phyloP scores from a whole-genome alignment of 1,284 basidiomycete species.

The Sanghuangporus sanghuang region DNA sequence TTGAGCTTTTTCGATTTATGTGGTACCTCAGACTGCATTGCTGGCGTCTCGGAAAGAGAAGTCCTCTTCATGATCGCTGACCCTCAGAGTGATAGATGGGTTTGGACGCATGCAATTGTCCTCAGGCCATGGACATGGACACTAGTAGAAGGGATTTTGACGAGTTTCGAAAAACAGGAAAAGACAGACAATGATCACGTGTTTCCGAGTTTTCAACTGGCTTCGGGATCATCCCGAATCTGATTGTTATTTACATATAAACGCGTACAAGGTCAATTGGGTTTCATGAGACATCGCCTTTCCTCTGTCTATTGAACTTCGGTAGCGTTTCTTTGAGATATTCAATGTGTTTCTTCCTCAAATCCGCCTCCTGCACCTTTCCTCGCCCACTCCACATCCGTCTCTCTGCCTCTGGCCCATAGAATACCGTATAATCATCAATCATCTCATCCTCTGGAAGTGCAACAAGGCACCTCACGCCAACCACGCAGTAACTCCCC shows the following conservation, averaged over 20 bases:
- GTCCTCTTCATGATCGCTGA: neutral
- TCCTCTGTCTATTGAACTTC: conserved; percentile 74
- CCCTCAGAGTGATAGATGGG: neutral
- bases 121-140: neutral
- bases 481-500: conserved; percentile 76
- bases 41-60: neutral
- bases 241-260: neutral
- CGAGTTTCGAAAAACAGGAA: too few relatives aligned
- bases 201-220: too few relatives aligned
- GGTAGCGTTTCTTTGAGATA: conserved; percentile 88
- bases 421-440: conserved; percentile 83
- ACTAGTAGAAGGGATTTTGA: neutral
- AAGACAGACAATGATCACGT: too few relatives aligned
- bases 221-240: too few relatives aligned
- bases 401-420: conserved; percentile 68
- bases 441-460: conserved; percentile 73
- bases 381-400: conserved; percentile 85
- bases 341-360: conserved; percentile 84
- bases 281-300: conserved; percentile 40
- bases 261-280: neutral
- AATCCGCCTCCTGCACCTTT: conserved; percentile 75
- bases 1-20: conserved; percentile 7
- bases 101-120: neutral
- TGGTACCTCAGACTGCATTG: neutral
- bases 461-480: conserved; percentile 71